These are phyloP conservation scores for Microsporum ferrugineum DNA, from an alignment of 2,329 filamentous ascomycete genomes.

Conservation along the genomic window DNA sequence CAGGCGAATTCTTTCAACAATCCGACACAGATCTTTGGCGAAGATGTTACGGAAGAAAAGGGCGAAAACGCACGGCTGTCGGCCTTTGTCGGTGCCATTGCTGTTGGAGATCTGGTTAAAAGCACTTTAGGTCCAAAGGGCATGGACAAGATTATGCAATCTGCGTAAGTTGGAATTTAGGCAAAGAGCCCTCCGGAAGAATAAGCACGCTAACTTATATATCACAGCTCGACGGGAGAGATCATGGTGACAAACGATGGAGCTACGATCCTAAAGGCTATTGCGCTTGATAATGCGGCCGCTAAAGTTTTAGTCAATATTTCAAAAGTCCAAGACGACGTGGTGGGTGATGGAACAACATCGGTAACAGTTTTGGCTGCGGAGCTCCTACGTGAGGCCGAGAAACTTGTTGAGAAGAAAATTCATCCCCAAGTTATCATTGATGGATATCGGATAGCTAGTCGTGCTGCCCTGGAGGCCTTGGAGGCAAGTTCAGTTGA, in stretches of 20 bases:
- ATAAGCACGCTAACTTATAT: neutral
- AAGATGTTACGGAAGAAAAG: conserved; percentile 95
- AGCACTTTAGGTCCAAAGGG: conserved; percentile 94
- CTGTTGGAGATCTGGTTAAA: conserved; percentile 94
- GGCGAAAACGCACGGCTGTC: conserved; percentile 97
- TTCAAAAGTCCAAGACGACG: conserved; percentile 97
- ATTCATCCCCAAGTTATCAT: conserved; percentile 99
- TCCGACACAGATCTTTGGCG: conserved; percentile 95
- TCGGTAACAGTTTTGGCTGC: conserved; percentile 94
- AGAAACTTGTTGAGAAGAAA: conserved; percentile 95
- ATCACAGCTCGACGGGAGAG: conserved; percentile 70
- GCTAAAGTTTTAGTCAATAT: conserved; percentile 99
- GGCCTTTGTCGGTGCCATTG: conserved; percentile 97
- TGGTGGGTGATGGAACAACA: conserved; percentile 95
- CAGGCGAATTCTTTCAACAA: conserved; percentile 42
- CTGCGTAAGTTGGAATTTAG: conserved; percentile 49
- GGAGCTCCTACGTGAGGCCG: conserved; percentile 87
- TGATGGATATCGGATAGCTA: conserved; percentile 96
- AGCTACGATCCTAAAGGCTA: conserved; percentile 94
- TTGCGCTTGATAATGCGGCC: conserved; percentile 94
- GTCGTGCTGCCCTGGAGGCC: conserved; percentile 71
- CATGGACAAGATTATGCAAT: conserved; percentile 98
- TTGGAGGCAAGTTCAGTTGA: conserved; percentile 77
- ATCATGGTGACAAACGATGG: conserved; percentile 99
- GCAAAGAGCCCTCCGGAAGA: neutral